Base-by-base conservation (phyloP, 73 alveolate species). In the Symbiodinium pilosum region DNA sequence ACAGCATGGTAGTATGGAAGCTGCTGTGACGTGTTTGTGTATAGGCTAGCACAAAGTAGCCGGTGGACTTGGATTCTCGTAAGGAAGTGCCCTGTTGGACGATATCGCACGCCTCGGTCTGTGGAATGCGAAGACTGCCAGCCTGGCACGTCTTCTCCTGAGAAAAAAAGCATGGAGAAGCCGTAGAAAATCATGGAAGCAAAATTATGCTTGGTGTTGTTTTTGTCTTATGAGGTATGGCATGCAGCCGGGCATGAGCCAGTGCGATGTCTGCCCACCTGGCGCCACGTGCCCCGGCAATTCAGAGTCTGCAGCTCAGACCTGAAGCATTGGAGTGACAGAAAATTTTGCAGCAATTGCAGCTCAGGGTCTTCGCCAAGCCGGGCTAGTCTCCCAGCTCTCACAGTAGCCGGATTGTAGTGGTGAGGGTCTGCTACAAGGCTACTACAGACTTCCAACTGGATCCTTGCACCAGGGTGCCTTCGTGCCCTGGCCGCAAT, bases 91-190 rank as follows among this genome's bases (percentile, higher is more conserved):
- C 97, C 97, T 4, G 64, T 54, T 3, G 97, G 97, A 34, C 97
- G 52, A n/a, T 91, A 69, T 52, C 97, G 97, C 89, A 91, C 97
- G 20, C 97, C 97, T n/a, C 97, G 97, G 11, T 91, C 97, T 0
- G 97, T 91, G 40, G 97, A 91, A 83, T 91, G 97, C 21, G 97
- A 91, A 84, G 97, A 91, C 43, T 91, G 97, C 36, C 89, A 69
- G 16, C 97, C 97, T 12, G 97, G 97, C 8, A 91, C 97, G 97
- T 71, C 56, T 39, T 16, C 34, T 12, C 42, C 94, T 32, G 21
- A 56, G 75, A 40, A 6, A 20, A 14, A 21, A 20, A 28, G n/a
- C n/a, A n/a, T n/a, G n/a, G n/a, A n/a, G n/a, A n/a, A n/a, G n/a
- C n/a, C n/a, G n/a, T n/a, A n/a, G n/a, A n/a, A n/a, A n/a, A n/a